Conservation (phyloP, 2,329 filamentous ascomycete genomes). For the Fusarium fracticaudum region DNA sequence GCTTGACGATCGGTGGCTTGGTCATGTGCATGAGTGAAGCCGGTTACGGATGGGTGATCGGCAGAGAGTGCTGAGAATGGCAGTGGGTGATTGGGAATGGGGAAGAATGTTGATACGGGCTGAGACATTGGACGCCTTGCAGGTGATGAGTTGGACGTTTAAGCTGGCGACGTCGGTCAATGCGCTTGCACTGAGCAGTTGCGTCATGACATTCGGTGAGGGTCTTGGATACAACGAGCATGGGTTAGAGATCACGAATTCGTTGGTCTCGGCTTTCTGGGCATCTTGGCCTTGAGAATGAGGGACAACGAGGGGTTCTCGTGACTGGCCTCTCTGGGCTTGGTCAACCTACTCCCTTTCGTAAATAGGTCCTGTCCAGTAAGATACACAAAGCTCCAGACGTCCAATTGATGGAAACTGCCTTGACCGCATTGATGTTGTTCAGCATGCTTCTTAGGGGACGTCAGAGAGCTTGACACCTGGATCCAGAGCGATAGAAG, state of each 20-base stretch:
- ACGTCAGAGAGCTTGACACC: not conserved
- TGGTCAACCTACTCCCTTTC: not conserved
- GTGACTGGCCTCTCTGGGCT: not conserved
- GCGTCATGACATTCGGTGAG: not conserved
- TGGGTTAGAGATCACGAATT: not conserved
- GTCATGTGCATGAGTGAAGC: conserved; percentile 18
- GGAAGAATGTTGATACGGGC: not conserved
- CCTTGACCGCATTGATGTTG: not conserved
- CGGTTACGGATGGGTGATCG: not conserved
- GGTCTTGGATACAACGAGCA: not conserved
- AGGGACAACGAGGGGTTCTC: not conserved
- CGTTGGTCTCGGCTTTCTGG: not conserved
- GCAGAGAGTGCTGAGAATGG: not conserved
- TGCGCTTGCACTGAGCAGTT: not conserved
- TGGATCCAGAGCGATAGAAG: too few relatives aligned
- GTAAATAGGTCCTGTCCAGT: not conserved
- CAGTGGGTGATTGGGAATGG: not conserved
- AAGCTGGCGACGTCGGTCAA: conserved; percentile 10
- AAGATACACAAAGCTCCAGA: too few relatives aligned
- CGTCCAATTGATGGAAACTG: not conserved
- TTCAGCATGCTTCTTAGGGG: not conserved
- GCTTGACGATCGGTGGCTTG: conserved; percentile 31
- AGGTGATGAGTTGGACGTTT: not conserved
- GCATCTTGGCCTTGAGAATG: not conserved
- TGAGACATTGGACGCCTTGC: not conserved